A percentile compares a stretch with the other conserved stretches of the same genome.
These are phyloP conservation scores for Saturnispora sekii DNA, from an alignment of 805 yeast species.

Conservation along the genomic window DNA sequence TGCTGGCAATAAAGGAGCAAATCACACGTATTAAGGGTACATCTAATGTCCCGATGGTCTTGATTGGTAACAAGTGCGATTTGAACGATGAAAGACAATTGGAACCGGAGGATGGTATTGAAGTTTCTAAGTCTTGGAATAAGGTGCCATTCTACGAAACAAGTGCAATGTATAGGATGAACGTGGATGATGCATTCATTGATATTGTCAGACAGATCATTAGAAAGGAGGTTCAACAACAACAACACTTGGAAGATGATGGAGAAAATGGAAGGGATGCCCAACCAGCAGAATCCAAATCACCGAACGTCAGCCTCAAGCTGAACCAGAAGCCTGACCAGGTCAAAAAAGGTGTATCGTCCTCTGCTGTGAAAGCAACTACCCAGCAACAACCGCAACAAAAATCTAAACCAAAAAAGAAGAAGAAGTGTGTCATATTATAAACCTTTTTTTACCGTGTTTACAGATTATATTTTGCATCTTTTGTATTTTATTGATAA, in stretches of 20 bases:
- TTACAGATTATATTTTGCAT: not conserved
- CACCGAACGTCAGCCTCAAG: not conserved
- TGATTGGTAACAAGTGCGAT: slow-evolving; percentile 89
- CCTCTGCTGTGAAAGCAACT: not conserved
- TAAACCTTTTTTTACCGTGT: not conserved
- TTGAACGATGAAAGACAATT: slow-evolving; percentile 65
- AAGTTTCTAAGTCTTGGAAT: slow-evolving; percentile 79
- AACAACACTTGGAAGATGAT: slow-evolving; percentile 11
- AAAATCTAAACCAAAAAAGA: slow-evolving; percentile 2
- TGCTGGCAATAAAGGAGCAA: slow-evolving; percentile 72
- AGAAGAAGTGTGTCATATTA: slow-evolving; percentile 7
- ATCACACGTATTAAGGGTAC: slow-evolving; percentile 76
- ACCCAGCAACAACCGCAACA: not conserved
- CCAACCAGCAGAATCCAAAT: slow-evolving; percentile 1
- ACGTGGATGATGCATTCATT: slow-evolving; percentile 83
- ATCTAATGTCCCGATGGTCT: slow-evolving; percentile 72
- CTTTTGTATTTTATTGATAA: not conserved
- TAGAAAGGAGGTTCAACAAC: slow-evolving; percentile 47
- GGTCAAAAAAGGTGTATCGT: too few species aligned
- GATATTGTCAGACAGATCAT: slow-evolving; percentile 86
- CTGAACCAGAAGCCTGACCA: not conserved
- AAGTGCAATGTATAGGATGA: slow-evolving; percentile 82
- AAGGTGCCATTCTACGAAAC: slow-evolving; percentile 87
- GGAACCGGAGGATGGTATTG: slow-evolving; percentile 72
- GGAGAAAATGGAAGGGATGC: not conserved